These are phyloP conservation scores for Grigorovia yakushimaensis DNA, from an alignment of 805 yeast genomes.

Conservation along the genomic window DNA sequence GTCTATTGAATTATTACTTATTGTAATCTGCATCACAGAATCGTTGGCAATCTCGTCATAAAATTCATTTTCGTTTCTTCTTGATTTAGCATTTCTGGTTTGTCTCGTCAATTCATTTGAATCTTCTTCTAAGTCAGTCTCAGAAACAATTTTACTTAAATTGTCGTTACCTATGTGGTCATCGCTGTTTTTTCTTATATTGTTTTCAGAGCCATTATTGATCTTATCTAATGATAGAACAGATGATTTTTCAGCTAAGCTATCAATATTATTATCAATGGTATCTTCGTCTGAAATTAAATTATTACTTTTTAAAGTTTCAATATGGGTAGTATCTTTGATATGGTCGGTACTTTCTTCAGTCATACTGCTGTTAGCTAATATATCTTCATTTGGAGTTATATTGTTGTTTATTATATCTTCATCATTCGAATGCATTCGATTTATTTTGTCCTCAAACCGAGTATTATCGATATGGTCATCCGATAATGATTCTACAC, in stretches of 20 bases:
- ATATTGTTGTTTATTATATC: no score
- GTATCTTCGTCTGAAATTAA: no score
- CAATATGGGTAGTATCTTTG: no score
- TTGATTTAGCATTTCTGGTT: constrained; percentile 2
- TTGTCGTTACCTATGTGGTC: constrained; percentile 17
- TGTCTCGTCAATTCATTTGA: constrained; percentile 18
- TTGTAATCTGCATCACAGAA: background rate
- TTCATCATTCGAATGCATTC: background rate
- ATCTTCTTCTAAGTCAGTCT: constrained; percentile 7
- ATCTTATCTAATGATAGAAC: no score
- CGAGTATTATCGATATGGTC: background rate
- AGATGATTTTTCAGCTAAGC: background rate
- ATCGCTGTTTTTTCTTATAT: constrained; percentile 11
- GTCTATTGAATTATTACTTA: background rate
- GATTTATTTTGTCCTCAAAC: no score
- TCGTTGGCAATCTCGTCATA: background rate
- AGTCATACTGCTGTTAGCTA: no score
- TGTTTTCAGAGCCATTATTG: background rate
- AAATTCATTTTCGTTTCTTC: background rate
- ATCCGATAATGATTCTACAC: background rate
- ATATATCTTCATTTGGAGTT: no score
- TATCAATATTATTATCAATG: background rate
- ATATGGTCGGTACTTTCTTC: no score
- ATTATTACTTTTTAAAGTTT: no score
- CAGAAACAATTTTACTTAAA: constrained; percentile 7